phyloP scores from a whole-genome alignment of 495 filamentous ascomycete species.

The Xylaria intraflava region DNA sequence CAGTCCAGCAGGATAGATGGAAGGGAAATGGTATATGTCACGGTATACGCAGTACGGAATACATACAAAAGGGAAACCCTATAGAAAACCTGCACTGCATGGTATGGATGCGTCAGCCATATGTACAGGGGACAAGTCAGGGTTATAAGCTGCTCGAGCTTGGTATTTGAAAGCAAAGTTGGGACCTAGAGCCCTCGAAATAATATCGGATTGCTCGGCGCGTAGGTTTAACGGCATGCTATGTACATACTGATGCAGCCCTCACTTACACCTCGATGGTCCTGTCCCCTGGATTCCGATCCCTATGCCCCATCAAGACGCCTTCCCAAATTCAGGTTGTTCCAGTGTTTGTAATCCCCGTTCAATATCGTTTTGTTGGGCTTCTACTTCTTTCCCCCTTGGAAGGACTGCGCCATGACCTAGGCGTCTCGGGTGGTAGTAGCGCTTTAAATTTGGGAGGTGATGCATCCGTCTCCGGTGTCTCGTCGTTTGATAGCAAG shows the following conservation, averaged over 20 bases:
- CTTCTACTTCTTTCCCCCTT: conserved; percentile 40
- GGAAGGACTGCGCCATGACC: conserved; percentile 34
- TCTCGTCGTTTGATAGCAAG: conserved; percentile 25
- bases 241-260: no score
- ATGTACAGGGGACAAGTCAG: no score
- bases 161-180: no score
- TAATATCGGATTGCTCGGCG: not conserved
- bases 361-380: conserved; percentile 34
- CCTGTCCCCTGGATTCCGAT: not conserved
- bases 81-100: no score
- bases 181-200: not conserved
- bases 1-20: no score
- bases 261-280: no score
- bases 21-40: no score
- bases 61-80: no score
- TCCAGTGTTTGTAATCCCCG: not conserved
- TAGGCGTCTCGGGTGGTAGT: conserved; percentile 35
- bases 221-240: no score
- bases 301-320: not conserved
- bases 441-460: conserved; percentile 28
- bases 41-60: no score
- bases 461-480: conserved; percentile 38
- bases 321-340: not conserved
- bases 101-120: no score
- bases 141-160: no score